Evolutionary conservation across 2,329 filamentous ascomycete genomes (phyloP), one percentile per base, ranked within the genome.

Genomic region (Fusarium sp.): DNA sequence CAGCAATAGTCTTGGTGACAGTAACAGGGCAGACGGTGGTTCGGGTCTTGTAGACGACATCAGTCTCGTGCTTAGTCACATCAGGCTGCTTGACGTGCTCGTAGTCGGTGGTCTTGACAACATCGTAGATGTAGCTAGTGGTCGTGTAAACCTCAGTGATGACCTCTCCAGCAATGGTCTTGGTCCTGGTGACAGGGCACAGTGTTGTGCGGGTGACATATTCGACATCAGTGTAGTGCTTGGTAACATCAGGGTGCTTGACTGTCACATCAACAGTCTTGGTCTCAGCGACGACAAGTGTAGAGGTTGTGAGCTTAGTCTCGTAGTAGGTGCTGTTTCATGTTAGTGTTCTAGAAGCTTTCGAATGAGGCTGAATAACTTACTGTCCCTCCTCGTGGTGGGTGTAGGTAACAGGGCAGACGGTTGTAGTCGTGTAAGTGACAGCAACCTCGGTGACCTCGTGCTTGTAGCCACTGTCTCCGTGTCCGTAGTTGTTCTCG

Each of bases 361-460:
- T 20, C 16, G 30, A 52, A 45, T 9, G 32, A 42, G 20, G 24
- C 32, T 25, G 13, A 11, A 24, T 41, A 52, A 79, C 81, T 81
- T 75, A 83, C 81, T 78, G 78, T 76, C 81, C 82, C 40, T 76
- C 71, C 16, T 74, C 66, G 18, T 81, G 82, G 60, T 80, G 73
- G 14, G 83, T 85, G 34, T 79, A 77, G 12, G 82, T 84, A 64
- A 83, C 77, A 13, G 84, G 83, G 74, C 84, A 86, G 52, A 82
- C 77, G 6, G 82, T 84, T 14, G 81, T 79, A 24, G 81, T 83
- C 49, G 79, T 80, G 62, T 83, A 83, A 57, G 77, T 83, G 53
- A 73, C 72, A 44, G 70, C 55, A 16, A 75, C 75, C 53, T 74
- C 66, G 18, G 61, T 67, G 18, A 66, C 60, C 37, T 66, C 45